Conservation (phyloP, 441 rosid species). For the Eutrema salsugineum region DNA sequence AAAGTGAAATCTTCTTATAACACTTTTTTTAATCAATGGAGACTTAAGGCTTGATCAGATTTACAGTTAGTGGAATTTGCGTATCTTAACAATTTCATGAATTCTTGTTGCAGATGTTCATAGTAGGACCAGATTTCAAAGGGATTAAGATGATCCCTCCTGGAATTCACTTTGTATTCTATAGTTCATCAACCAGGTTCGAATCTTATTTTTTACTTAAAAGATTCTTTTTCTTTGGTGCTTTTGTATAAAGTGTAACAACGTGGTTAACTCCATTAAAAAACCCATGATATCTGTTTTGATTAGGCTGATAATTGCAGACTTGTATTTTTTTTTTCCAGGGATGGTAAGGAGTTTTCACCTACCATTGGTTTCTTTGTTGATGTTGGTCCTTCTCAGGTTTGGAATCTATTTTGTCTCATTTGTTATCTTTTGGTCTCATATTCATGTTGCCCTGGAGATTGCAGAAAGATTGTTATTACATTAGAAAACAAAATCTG, state of each 20-base stretch:
- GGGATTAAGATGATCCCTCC: constrained; percentile 97
- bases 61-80: background rate
- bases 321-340: background rate
- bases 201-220: background rate
- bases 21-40: background rate
- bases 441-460: no score
- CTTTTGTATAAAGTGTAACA: background rate
- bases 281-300: background rate
- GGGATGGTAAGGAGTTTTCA: constrained; percentile 83
- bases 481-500: no score
- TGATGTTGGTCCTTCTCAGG: constrained; percentile 62
- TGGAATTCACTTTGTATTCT: constrained; percentile 79
- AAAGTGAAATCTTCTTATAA: background rate
- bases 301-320: background rate
- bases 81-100: background rate
- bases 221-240: background rate
- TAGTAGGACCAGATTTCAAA: constrained; percentile 70
- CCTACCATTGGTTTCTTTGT: constrained; percentile 76
- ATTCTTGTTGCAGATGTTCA: constrained; percentile 45
- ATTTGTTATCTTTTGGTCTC: no score
- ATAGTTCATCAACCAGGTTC: constrained; percentile 75
- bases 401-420: constrained; percentile 1
- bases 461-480: no score
- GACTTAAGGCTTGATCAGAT: background rate
- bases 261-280: background rate